Base-by-base conservation (phyloP, 2,329 filamentous ascomycete species). In the Xylariales sp. region DNA sequence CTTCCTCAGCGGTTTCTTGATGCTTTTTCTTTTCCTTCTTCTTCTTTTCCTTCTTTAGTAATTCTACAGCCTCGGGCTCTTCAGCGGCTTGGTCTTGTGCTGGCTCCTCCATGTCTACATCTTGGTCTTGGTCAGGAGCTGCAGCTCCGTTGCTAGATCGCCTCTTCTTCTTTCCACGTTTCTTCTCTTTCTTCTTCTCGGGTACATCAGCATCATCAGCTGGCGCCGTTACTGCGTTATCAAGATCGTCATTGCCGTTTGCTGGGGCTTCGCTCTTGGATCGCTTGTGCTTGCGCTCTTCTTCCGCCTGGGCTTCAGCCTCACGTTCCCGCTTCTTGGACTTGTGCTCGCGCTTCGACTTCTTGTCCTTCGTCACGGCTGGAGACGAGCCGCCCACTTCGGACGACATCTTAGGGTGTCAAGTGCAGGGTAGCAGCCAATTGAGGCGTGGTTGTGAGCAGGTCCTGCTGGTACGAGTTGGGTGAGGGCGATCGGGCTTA, bases 251-350 rank as follows among this genome's bases (percentile, higher is more conserved):
- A 40, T 21, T 33, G 24, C 10, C 33, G 10, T n/a, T 23, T 7
- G 21, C 18, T 3, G n/a, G 8, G n/a, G 17, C 31, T 18, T 35
- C 36, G 17, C 51, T 69, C 55, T 70, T 73, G 5, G 69, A 68
- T 42, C 69, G 70, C 48, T 75, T 74, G 49, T 69, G 61, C 54
- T 68, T 70, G 50, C 66, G 65, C 42, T 72, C 67, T 12, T 31
- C 41, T 23, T 44, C 41, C 14, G 32, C n/a, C 13, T 32, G 17
- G 19, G 47, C 50, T 5, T 48, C 49, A 21, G 43, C 12, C 21
- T 57, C 50, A 32, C 49, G 51, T 29, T 52, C 46, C 41, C 54
- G 49, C 43, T 57, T 59, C 40, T 50, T 46, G 29, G 41, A 38
- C 30, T 40, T 44, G 15, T 41, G 24, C 12, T 48, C 46, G 25